Percentiles rank a stretch among this genome's conserved stretches.
These are phyloP conservation scores for Irineochytrium annulatum DNA, from an alignment of 192 early-diverging fungal genomes.

Conservation along the genomic window DNA sequence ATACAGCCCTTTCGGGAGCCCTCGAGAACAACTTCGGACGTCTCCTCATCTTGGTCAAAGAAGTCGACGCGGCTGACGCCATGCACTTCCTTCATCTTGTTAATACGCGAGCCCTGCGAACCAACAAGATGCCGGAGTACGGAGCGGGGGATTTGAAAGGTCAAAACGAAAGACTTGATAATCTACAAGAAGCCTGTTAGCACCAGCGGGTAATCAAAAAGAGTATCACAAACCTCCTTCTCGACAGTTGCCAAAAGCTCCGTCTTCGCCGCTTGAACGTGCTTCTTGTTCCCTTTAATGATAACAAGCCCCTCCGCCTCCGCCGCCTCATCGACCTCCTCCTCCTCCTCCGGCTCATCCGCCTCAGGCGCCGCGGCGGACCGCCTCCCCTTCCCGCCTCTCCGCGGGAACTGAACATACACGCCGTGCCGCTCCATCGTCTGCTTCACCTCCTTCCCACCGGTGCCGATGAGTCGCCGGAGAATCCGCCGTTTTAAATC, in stretches of 20 bases:
- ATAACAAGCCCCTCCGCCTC: conserved; percentile 52
- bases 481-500: conserved; percentile 38
- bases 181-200: conserved; percentile 28
- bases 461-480: conserved; percentile 76
- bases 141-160: conserved; percentile 61
- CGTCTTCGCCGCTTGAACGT: conserved; percentile 70
- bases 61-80: conserved; percentile 79
- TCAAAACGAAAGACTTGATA: conserved; percentile 49
- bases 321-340: conserved; percentile 47
- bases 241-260: conserved; percentile 81
- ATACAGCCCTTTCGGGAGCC: conserved; percentile 34
- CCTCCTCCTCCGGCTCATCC: conserved; percentile 44
- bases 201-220: background rate
- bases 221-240: conserved; percentile 56
- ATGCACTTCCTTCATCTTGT: conserved; percentile 64
- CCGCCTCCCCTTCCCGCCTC: conserved; percentile 29
- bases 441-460: conserved; percentile 75
- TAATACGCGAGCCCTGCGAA: conserved; percentile 61
- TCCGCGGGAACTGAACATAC: conserved; percentile 54
- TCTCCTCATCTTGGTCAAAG: conserved; percentile 36
- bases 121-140: conserved; percentile 77
- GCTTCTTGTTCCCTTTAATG: conserved; percentile 80
- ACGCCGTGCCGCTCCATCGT: conserved; percentile 75
- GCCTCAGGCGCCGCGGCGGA: no score
- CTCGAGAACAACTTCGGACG: conserved; percentile 38